Conservation (phyloP, 1,139 yeast genomes). For the Yamadazyma membranifaciens region DNA sequence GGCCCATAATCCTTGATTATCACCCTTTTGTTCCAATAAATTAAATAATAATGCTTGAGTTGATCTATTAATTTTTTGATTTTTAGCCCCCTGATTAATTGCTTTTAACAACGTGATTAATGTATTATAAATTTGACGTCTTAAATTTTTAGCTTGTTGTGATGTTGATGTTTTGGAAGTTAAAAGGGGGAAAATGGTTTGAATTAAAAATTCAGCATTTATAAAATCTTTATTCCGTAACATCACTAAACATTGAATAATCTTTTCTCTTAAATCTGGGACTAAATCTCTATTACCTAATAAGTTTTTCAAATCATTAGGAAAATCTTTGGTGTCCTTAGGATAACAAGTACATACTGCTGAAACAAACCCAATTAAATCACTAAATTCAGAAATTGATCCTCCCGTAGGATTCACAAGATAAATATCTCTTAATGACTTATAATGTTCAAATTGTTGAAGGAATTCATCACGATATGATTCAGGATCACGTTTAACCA, state of each 20-base stretch:
- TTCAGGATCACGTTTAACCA: slow-evolving; percentile 89
- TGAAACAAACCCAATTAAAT: slow-evolving; percentile 83
- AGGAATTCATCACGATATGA: slow-evolving; percentile 91
- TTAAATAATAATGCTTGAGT: slow-evolving; percentile 91
- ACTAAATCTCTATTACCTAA: slow-evolving; percentile 71
- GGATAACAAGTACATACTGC: slow-evolving; percentile 92
- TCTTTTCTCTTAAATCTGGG: slow-evolving; percentile 87
- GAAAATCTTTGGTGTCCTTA: slow-evolving; percentile 80
- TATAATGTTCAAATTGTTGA: slow-evolving; percentile 90
- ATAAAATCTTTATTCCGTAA: slow-evolving; percentile 84
- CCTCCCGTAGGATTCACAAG: slow-evolving; percentile 62
- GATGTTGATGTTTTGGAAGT: slow-evolving; percentile 49
- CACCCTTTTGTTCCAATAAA: slow-evolving; percentile 67
- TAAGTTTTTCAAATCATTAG: slow-evolving; percentile 71
- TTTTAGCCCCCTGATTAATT: slow-evolving; percentile 80
- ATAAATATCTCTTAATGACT: slow-evolving; percentile 83
- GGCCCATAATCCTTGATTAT: slow-evolving; percentile 90
- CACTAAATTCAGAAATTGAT: slow-evolving; percentile 67
- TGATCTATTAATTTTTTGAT: slow-evolving; percentile 82
- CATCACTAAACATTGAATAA: slow-evolving; percentile 86
- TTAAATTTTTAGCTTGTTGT: slow-evolving; percentile 79
- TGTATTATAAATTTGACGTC: slow-evolving; percentile 80
- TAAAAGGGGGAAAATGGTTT: slow-evolving; percentile 83
- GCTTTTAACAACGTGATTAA: slow-evolving; percentile 74
- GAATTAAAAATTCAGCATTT: slow-evolving; percentile 75